A percentile compares a stretch with the other conserved stretches of the same genome.
These are phyloP conservation scores for Lentinula raphanica DNA, from an alignment of 768 basidiomycete genomes.

Conservation along the genomic window DNA sequence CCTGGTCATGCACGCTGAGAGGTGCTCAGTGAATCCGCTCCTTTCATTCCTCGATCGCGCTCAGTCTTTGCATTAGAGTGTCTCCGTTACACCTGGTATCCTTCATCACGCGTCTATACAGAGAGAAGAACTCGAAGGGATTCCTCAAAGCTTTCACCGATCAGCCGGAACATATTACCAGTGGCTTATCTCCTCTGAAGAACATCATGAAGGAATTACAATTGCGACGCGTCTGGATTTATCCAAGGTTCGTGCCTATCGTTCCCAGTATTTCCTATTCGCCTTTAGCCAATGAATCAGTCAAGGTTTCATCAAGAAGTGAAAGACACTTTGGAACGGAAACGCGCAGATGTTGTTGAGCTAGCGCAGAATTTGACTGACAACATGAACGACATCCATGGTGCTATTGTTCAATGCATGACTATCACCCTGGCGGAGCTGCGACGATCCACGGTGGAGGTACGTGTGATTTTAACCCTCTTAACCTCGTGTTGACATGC, in stretches of 20 bases:
- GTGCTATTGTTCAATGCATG: constrained; percentile 92
- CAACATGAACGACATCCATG: constrained; percentile 88
- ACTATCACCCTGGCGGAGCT: constrained; percentile 82
- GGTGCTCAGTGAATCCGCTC: constrained; percentile 34
- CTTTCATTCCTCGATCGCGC: background rate
- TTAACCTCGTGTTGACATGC: background rate
- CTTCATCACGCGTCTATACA: constrained; percentile 87
- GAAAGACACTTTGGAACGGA: constrained; percentile 73
- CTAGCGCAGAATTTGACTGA: constrained; percentile 82
- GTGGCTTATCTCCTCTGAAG: constrained; percentile 85
- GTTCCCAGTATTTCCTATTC: background rate
- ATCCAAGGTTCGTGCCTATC: constrained; percentile 65
- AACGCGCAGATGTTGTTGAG: constrained; percentile 89
- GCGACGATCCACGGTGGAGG: constrained; percentile 72
- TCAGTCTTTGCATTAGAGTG: constrained; percentile 44
- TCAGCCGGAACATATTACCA: constrained; percentile 92
- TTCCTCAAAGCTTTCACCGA: constrained; percentile 98
- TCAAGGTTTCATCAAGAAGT: constrained; percentile 89
- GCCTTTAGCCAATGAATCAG: background rate
- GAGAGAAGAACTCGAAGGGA: constrained; percentile 83
- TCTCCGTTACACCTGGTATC: constrained; percentile 82
- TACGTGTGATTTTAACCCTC: constrained; percentile 36
- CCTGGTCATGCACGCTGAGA: constrained; percentile 86
- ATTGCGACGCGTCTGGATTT: constrained; percentile 83
- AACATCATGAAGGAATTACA: constrained; percentile 93